Evolutionary conservation across 2,329 filamentous ascomycete genomes (phyloP), one percentile per base, ranked within the genome.

Genomic region (Myriangium duriaei): DNA sequence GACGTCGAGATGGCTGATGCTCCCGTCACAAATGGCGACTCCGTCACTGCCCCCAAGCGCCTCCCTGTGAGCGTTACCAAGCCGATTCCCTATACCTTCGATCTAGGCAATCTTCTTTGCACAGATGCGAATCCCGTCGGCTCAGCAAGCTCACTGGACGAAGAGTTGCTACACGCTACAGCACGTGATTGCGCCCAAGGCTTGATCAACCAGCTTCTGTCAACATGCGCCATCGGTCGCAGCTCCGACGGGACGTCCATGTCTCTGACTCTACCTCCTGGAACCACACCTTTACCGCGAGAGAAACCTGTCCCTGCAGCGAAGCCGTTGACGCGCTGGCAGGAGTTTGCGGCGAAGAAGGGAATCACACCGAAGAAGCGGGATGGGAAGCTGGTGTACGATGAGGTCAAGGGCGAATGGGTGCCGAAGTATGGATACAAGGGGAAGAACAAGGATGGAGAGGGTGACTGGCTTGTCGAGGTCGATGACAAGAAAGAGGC

Each of bases 381-480:
- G 48, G 85, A 91, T 56, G 71, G 75, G 59, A 81, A 94, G 64
- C 64, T 87, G 51, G 76, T 80, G 40, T 96, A 79, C 59, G 85
- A 96, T 60, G 83, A 93, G 61, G 76, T 71, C 42, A 81, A 68
- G 19, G 81, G 83, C 47, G 82, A 91, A 58, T 96, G 86, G 85
- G 81, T 85, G 56, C 80, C 83, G 45, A 87, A 86, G 62, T 98
- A 88, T 85, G 91, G 91, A 1, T 94, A 91, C 66, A 81, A 88
- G 65, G 87, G 81, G 44, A 78, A 82, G 59, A 91, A 91, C 61
- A 88, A 91, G 68, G 76, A 78, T 44, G 80, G 74, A 13, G 79
- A 92, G 61, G 69, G 76, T 47, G 79, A 93, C 53, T 93, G 87
- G 82, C 67, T 95, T 49, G 84, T 95, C 42, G 91, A 96, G 72